phyloP scores from a whole-genome alignment of 108 stramenopile species.

The Fistulifera solaris region DNA sequence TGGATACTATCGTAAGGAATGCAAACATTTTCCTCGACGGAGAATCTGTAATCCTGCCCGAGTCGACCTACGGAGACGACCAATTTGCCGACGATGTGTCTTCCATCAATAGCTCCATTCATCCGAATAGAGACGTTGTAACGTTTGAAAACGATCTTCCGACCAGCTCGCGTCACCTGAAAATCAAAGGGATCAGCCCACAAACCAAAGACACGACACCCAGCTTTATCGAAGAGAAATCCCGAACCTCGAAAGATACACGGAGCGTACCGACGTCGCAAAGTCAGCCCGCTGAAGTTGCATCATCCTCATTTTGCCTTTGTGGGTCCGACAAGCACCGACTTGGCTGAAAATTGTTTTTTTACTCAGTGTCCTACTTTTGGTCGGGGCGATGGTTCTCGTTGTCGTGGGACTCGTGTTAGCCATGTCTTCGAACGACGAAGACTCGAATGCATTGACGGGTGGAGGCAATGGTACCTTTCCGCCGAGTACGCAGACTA shows the following conservation, averaged over 20 bases:
- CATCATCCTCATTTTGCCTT: slow-evolving; percentile 8
- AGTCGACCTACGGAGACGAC: not conserved
- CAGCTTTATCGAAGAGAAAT: too few species aligned
- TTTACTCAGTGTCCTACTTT: slow-evolving; percentile 15
- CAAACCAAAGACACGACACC: too few species aligned
- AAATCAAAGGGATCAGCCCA: too few species aligned
- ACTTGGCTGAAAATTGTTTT: slow-evolving; percentile 33
- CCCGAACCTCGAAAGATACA: too few species aligned
- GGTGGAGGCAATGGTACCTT: not conserved
- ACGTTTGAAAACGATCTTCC: too few species aligned
- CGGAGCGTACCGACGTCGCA: too few species aligned
- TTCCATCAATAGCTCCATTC: not conserved
- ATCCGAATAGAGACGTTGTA: too few species aligned
- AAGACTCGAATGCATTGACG: not conserved
- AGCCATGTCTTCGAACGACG: not conserved
- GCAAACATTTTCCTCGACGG: not conserved
- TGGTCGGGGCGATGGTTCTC: slow-evolving; percentile 30
- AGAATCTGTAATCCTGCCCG: slow-evolving; percentile 4
- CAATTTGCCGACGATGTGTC: slow-evolving; percentile 1
- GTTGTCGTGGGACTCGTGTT: slow-evolving; percentile 25
- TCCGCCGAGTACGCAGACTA: not conserved
- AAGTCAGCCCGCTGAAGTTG: too few species aligned
- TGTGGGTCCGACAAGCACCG: slow-evolving; percentile 33
- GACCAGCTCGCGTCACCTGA: too few species aligned
- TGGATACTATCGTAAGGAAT: too few species aligned